Evolutionary conservation across 148 eudicot species (phyloP).

Genomic region (Cornus controversa): DNA sequence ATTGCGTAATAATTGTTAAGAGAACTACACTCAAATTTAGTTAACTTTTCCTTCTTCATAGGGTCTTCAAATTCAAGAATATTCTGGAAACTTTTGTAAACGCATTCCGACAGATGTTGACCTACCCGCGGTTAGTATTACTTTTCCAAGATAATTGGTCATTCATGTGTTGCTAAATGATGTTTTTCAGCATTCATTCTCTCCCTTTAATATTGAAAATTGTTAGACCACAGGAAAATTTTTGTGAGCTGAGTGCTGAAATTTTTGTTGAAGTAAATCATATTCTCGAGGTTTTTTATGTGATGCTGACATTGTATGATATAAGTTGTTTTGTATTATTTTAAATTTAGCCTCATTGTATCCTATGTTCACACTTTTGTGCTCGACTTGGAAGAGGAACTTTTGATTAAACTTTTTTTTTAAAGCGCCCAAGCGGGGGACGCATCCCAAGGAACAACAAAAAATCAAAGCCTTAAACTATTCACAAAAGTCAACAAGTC

Average conservation of each 20-base stretch:
- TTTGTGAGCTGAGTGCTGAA: background rate
- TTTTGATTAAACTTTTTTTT: too few relatives aligned
- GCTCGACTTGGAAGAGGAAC: too few relatives aligned
- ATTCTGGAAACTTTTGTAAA: slow-evolving; percentile 91
- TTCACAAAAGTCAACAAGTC: too few relatives aligned
- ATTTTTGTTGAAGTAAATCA: background rate
- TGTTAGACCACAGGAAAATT: background rate
- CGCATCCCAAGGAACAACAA: too few relatives aligned
- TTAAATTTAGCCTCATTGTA: too few relatives aligned
- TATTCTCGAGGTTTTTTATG: too few relatives aligned
- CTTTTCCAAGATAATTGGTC: slow-evolving; percentile 12
- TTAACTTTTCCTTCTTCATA: slow-evolving; percentile 11
- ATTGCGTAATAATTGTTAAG: background rate
- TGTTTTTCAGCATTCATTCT: background rate
- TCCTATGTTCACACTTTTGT: too few relatives aligned
- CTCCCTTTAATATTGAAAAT: background rate
- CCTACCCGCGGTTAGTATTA: slow-evolving; percentile 78
- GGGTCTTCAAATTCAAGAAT: slow-evolving; percentile 96
- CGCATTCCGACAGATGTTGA: slow-evolving; percentile 98
- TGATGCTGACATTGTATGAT: too few relatives aligned
- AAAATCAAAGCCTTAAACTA: too few relatives aligned
- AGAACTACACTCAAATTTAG: background rate
- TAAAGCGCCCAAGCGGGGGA: too few relatives aligned
- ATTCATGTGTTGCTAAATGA: background rate
- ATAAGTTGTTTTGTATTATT: too few relatives aligned